Evolutionary conservation across 768 basidiomycete genomes (phyloP), one percentile per base, ranked within the genome.

Genomic region (Naematelia aurantialba): DNA sequence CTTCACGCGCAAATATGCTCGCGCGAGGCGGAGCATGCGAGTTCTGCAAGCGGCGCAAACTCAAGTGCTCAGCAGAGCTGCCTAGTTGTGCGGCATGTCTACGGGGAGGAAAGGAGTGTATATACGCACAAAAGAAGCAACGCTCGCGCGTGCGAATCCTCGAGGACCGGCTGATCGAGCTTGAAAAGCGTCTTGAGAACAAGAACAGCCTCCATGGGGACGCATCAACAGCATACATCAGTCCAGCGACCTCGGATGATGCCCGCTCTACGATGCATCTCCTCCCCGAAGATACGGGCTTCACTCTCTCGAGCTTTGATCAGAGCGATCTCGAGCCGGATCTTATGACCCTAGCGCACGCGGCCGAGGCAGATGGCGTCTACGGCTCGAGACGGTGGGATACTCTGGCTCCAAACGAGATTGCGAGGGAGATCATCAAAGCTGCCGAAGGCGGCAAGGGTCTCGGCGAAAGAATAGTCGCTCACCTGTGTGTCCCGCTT

Each of bases 21-120:
- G 58, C 68, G n/a, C 55, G 71, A 53, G 71, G 71, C 4, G 71
- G 62, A n/a, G 71, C 71, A 3, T 73, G 71, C 52, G 71, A 73
- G 27, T 73, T 66, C 39, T 73, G 71, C 46, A 73, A 73, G 31
- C 51, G 57, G 31, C 54, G 71, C 11, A 73, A 70, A 50, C 27
- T 73, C 13, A 73, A 68, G 48, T 73, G 71, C 56, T 60, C 68
- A 5, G 71, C 71, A 29, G 71, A 73, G 46, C 29, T 54, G 26
- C 71, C 71, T 0, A 52, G 52, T 5, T 73, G 71, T 50, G 48
- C 56, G 0, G 64, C 61, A 12, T 70, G 72, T 31, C 13, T 52
- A 4, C 60, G 63, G 14, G 50, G 56, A 11, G 61, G 61, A 3
- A 63, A 51, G 54, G 57, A 61, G 26, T 73, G 72, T 47, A 60